Percentiles rank a stretch among this genome's conserved stretches.
Conservation (phyloP, 306 rosid species). For the Rosa multiflora region DNA sequence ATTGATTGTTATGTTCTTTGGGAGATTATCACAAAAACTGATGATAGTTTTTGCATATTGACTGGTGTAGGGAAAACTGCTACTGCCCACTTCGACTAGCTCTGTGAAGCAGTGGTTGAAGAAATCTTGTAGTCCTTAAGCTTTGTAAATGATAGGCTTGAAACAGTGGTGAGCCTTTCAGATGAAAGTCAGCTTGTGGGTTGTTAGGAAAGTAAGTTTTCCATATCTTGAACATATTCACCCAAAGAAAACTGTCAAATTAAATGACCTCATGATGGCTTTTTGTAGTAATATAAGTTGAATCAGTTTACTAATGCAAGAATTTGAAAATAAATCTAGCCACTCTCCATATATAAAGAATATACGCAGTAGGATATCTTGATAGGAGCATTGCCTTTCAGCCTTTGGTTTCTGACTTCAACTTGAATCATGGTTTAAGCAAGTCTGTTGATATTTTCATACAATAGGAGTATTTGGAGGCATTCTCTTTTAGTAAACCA, state of each 20-base stretch:
- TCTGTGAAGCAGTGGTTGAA: too few species aligned
- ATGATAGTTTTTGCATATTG: too few species aligned
- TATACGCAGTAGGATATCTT: not conserved
- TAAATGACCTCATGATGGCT: not conserved
- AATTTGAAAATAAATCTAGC: not conserved
- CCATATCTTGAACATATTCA: slow-evolving; percentile 6
- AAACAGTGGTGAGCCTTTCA: not conserved
- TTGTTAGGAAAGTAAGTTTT: not conserved
- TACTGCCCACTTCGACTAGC: too few species aligned
- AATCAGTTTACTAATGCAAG: not conserved
- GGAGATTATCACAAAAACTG: too few species aligned
- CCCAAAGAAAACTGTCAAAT: not conserved
- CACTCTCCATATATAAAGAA: not conserved
- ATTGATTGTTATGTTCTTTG: too few species aligned
- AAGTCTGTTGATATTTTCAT: not conserved
- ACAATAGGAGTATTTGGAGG: not conserved
- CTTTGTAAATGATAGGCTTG: not conserved
- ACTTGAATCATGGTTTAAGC: not conserved
- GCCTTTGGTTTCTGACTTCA: not conserved
- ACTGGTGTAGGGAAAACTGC: too few species aligned
- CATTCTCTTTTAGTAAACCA: not conserved
- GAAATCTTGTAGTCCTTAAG: not conserved
- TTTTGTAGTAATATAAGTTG: not conserved
- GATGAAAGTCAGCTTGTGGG: not conserved
- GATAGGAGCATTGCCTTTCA: not conserved